phyloP scores from a whole-genome alignment of 495 filamentous ascomycete genomes.

The Neurospora discreta region DNA sequence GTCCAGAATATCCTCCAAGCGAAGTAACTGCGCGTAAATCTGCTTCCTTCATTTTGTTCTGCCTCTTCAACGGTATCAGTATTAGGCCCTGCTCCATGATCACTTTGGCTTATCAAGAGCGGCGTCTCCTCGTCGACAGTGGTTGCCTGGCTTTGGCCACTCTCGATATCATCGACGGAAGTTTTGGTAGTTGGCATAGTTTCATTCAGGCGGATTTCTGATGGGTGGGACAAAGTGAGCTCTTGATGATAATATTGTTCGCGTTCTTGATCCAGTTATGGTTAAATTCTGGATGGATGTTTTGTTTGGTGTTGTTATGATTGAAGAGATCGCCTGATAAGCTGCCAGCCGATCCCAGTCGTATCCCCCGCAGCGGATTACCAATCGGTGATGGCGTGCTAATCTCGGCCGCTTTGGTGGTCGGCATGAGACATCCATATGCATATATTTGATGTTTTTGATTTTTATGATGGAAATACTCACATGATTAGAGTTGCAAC shows the following conservation, averaged over 20 bases:
- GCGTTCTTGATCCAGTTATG: not conserved
- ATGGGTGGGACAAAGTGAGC: rapidly evolving
- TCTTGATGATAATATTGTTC: not conserved
- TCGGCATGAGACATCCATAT: not conserved
- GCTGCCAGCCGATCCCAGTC: not conserved
- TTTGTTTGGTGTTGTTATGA: not conserved
- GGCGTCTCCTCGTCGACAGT: not conserved
- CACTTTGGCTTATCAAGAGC: not conserved
- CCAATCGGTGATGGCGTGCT: not conserved
- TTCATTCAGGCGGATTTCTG: not conserved
- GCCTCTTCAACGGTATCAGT: not conserved
- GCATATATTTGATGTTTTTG: not conserved
- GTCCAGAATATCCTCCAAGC: slow-evolving; percentile 17
- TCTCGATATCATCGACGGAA: not conserved
- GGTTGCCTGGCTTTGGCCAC: not conserved
- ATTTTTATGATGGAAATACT: not conserved
- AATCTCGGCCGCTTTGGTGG: not conserved
- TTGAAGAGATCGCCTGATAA: not conserved
- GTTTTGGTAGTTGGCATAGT: not conserved
- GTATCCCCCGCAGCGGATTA: not conserved
- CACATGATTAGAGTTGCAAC: not conserved
- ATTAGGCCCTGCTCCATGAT: not conserved
- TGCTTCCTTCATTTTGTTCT: not conserved
- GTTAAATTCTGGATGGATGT: not conserved
- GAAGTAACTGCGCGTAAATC: not conserved